Conservation (phyloP, 2,329 filamentous ascomycete genomes). For the Hypoxylon sp. region DNA sequence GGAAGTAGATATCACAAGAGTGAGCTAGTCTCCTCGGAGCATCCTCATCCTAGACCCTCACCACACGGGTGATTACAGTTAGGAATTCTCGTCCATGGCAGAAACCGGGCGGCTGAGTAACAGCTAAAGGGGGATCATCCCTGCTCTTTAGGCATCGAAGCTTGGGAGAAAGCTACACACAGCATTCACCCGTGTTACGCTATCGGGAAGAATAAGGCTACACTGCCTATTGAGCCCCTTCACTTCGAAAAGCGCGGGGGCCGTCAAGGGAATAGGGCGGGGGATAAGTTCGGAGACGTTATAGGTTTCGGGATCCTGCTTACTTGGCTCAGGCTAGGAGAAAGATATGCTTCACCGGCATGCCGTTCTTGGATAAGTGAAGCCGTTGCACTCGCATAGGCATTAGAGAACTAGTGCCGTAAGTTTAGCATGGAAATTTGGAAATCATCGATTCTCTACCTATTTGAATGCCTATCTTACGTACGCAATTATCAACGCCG, state of each 20-base stretch:
- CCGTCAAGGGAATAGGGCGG: neutral
- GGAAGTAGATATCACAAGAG: neutral
- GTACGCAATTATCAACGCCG: conserved; percentile 1
- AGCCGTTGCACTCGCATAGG: conserved; percentile 7
- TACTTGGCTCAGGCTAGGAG: conserved; percentile 8
- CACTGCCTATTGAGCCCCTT: neutral
- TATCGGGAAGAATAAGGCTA: conserved; percentile 29
- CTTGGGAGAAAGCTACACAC: conserved; percentile 35
- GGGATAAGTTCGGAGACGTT: neutral
- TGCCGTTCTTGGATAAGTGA: conserved; percentile 14
- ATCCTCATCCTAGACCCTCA: conserved; percentile 9
- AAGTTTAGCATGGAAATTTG: neutral
- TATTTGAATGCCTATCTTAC: neutral
- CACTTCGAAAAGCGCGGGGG: conserved; percentile 1
- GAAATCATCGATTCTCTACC: conserved; percentile 7
- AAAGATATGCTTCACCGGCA: conserved; percentile 4
- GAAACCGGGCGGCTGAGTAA: conserved; percentile 35
- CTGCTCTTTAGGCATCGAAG: conserved; percentile 34
- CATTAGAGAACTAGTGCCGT: neutral
- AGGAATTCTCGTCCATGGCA: conserved; percentile 31
- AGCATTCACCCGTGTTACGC: conserved; percentile 34
- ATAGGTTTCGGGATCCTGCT: conserved; percentile 15
- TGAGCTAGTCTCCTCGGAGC: conserved; percentile 1
- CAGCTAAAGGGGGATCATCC: conserved; percentile 33
- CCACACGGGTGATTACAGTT: conserved; percentile 31